Evolutionary conservation across 768 basidiomycete genomes (phyloP).

Genomic region (Phanerochaete sordida): DNA sequence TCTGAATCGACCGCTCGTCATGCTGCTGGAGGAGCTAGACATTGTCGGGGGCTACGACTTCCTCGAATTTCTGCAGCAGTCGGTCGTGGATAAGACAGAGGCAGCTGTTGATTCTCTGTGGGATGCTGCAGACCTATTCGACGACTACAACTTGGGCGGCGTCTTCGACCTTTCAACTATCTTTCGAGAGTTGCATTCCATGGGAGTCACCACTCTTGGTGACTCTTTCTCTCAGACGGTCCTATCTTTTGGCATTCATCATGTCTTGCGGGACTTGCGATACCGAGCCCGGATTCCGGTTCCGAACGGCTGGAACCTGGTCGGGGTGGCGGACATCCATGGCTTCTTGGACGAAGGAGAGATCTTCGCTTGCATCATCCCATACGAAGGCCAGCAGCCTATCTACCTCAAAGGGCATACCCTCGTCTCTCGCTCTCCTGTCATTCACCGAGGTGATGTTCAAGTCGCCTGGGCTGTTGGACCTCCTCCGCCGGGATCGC

Average conservation of each 20-base stretch:
- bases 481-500: conserved; percentile 47
- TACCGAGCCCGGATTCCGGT: conserved; percentile 60
- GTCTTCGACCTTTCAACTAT: conserved; percentile 52
- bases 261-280: conserved; percentile 57
- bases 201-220: conserved; percentile 34
- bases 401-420: conserved; percentile 49
- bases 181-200: conserved; percentile 41
- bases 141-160: conserved; percentile 49
- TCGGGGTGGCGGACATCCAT: conserved; percentile 66
- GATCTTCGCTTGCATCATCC: conserved; percentile 52
- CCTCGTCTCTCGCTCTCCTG: conserved; percentile 62
- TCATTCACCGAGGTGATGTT: conserved; percentile 68
- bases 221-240: conserved; percentile 45
- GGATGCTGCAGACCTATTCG: conserved; percentile 46
- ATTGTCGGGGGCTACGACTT: conserved; percentile 44
- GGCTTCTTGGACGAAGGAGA: conserved; percentile 43
- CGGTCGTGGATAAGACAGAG: conserved; percentile 34
- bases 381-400: conserved; percentile 18
- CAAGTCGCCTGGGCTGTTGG: conserved; percentile 62
- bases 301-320: conserved; percentile 53
- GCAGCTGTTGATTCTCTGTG: conserved; percentile 36
- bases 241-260: conserved; percentile 47
- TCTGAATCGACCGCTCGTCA: conserved; percentile 57
- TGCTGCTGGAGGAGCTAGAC: conserved; percentile 53
- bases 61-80: conserved; percentile 45